Conservation (phyloP, 2,329 filamentous ascomycete genomes). For the Penicillium sp. region DNA sequence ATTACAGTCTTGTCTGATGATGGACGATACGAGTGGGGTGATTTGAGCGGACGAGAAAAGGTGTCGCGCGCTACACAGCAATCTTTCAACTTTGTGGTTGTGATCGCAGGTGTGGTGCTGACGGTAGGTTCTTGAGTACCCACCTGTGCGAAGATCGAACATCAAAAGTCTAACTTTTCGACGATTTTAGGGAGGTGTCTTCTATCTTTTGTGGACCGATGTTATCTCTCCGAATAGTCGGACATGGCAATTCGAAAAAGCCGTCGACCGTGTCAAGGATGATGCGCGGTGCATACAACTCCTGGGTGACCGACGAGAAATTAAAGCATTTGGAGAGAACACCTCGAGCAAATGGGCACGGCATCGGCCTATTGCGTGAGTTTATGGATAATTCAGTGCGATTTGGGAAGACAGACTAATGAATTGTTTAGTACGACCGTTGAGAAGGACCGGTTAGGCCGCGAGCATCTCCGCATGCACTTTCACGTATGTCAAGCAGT, state of each 20-base stretch:
- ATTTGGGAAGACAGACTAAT: not conserved
- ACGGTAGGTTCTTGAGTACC: slow-evolving; percentile 57
- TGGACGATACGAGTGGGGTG: slow-evolving; percentile 75
- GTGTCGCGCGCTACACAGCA: slow-evolving; percentile 83
- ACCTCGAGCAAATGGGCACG: slow-evolving; percentile 79
- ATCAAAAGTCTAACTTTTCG: not conserved
- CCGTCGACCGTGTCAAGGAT: slow-evolving; percentile 73
- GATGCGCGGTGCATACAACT: slow-evolving; percentile 70
- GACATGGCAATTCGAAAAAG: slow-evolving; percentile 83
- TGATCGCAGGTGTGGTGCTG: slow-evolving; percentile 70
- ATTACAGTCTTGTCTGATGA: slow-evolving; percentile 86
- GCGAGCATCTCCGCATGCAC: slow-evolving; percentile 78
- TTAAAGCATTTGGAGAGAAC: slow-evolving; percentile 77
- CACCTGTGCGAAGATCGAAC: not conserved
- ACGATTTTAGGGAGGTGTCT: slow-evolving; percentile 64
- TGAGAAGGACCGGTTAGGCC: slow-evolving; percentile 70
- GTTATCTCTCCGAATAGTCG: slow-evolving; percentile 84
- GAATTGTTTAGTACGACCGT: slow-evolving; percentile 56
- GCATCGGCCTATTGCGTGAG: slow-evolving; percentile 56
- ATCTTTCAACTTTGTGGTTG: slow-evolving; percentile 79
- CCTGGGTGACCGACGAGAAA: slow-evolving; percentile 72
- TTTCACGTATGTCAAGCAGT: slow-evolving; percentile 64
- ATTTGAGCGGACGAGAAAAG: slow-evolving; percentile 76
- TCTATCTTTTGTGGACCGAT: slow-evolving; percentile 75
- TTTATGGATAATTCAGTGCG: not conserved